Percentiles rank a stretch among this genome's conserved stretches.
Evolutionary conservation across 805 yeast species (phyloP).

Genomic region (Hyphopichia homilentoma): DNA sequence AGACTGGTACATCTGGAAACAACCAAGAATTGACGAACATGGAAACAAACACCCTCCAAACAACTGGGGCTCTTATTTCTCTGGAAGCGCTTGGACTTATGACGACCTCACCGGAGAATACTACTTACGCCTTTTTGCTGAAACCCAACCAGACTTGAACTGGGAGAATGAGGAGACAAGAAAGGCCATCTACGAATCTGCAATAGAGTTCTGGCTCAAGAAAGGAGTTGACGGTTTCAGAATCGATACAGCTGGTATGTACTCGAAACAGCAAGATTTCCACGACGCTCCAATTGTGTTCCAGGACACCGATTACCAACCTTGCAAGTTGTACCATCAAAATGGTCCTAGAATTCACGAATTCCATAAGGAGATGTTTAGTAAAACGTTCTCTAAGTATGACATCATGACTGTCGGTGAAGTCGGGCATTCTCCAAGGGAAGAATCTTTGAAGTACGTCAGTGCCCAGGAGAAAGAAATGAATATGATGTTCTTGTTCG

Average conservation of each 20-base stretch:
- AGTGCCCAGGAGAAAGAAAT: constrained; percentile 34
- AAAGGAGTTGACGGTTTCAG: constrained; percentile 59
- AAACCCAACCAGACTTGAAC: constrained; percentile 56
- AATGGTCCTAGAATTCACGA: constrained; percentile 58
- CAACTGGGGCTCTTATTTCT: constrained; percentile 53
- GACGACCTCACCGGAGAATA: constrained; percentile 54
- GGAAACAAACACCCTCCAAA: constrained; percentile 54
- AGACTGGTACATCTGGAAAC: constrained; percentile 61
- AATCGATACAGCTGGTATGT: constrained; percentile 53
- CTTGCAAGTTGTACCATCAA: constrained; percentile 25
- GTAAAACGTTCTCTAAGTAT: constrained; percentile 38
- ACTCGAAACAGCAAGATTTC: constrained; percentile 43
- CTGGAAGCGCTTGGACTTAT: constrained; percentile 55
- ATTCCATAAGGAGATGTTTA: constrained; percentile 50
- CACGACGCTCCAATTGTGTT: constrained; percentile 48
- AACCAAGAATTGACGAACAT: constrained; percentile 41
- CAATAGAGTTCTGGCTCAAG: constrained; percentile 51
- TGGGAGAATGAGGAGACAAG: constrained; percentile 49
- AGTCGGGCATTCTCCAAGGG: constrained; percentile 41
- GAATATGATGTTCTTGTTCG: constrained; percentile 35
- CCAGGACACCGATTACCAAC: constrained; percentile 40
- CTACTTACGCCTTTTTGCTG: constrained; percentile 52
- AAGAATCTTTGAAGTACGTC: constrained; percentile 41
- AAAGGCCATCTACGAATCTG: constrained; percentile 41
- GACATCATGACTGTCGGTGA: constrained; percentile 60